Evolutionary conservation across 108 stramenopile genomes (phyloP).

Genomic region (Epithemia pelagica): DNA sequence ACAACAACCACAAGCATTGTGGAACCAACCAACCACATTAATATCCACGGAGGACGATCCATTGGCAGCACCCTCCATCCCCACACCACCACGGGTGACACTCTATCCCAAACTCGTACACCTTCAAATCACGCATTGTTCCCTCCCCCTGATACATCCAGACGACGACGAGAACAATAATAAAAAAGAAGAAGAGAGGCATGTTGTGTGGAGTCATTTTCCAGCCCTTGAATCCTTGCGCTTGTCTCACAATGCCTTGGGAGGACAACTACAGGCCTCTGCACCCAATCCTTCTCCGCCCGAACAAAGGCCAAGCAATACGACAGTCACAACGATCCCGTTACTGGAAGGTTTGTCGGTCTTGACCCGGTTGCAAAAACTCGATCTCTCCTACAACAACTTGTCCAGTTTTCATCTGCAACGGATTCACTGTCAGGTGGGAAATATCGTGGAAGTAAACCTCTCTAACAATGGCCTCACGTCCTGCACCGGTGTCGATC

Average conservation of each 20-base stretch:
- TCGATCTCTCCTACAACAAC: conserved; percentile 68
- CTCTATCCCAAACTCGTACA: neutral
- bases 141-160: neutral
- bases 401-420: conserved; percentile 19
- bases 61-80: neutral
- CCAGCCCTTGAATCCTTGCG: neutral
- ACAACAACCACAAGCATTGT: conserved; percentile 1
- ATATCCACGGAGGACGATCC: conserved; percentile 25
- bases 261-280: neutral
- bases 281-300: neutral
- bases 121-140: conserved; percentile 2
- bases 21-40: no score
- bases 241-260: neutral
- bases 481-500: conserved; percentile 48
- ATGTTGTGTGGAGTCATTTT: neutral
- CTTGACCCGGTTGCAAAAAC: conserved; percentile 18
- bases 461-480: conserved; percentile 55
- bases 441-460: conserved; percentile 59
- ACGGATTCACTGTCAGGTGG: conserved; percentile 39
- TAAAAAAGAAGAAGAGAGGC: neutral
- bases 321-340: neutral
- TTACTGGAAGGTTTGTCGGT: neutral
- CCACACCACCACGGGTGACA: neutral
- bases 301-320: neutral
- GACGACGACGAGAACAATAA: conserved; percentile 9